These are phyloP conservation scores for Ambrosia hybrid DNA, from an alignment of 140 eudicot genomes.

Conservation along the genomic window DNA sequence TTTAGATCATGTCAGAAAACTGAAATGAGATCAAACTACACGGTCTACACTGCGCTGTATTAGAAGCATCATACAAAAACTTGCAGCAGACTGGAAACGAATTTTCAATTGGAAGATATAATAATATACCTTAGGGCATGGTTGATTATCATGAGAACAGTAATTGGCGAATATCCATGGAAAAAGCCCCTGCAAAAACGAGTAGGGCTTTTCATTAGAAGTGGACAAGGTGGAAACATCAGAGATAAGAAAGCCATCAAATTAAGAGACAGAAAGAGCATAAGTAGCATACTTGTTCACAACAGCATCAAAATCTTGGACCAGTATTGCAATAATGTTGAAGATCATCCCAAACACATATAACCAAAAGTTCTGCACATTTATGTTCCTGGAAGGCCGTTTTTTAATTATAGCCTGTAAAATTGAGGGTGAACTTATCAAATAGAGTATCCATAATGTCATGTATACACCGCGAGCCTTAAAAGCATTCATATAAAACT, in stretches of 20 bases:
- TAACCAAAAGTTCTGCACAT: constrained; percentile 99
- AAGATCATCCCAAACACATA: constrained; percentile 97
- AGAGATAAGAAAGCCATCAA: constrained; percentile 7
- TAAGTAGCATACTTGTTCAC: constrained; percentile 66
- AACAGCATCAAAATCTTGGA: constrained; percentile 96
- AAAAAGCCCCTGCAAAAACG: constrained; percentile 83
- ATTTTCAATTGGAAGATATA: not conserved
- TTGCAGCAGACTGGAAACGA: too few relatives aligned
- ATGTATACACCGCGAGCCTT: too few relatives aligned
- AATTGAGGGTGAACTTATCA: constrained; percentile 6
- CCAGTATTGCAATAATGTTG: constrained; percentile 76
- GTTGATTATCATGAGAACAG: constrained; percentile 93
- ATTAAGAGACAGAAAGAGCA: not conserved
- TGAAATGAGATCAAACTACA: too few relatives aligned
- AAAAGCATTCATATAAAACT: not conserved
- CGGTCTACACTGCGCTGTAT: too few relatives aligned
- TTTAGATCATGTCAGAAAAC: too few relatives aligned
- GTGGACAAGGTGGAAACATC: not conserved
- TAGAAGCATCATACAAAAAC: too few relatives aligned
- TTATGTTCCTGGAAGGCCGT: constrained; percentile 93
- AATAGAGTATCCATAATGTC: constrained; percentile 4
- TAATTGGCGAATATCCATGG: constrained; percentile 87
- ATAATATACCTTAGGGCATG: constrained; percentile 81
- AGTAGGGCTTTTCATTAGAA: constrained; percentile 13
- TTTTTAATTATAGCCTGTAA: constrained; percentile 88